These are phyloP conservation scores for Paragyromitra xinjiangensis DNA, from an alignment of 495 filamentous ascomycete species.

Conservation along the genomic window DNA sequence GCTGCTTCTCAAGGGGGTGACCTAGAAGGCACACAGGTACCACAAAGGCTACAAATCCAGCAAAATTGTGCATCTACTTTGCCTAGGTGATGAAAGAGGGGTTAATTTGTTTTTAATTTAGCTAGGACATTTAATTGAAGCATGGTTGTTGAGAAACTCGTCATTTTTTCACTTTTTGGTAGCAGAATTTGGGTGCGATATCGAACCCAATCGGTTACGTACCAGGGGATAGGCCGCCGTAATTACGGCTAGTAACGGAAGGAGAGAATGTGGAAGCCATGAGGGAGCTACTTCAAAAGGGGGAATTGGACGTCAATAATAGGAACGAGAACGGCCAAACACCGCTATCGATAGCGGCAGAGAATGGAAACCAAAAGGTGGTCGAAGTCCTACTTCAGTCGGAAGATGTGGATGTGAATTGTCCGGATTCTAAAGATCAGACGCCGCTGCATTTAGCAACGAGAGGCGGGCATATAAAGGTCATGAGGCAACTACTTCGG, in stretches of 20 bases:
- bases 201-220: too few relatives aligned
- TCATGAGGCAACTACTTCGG: not conserved
- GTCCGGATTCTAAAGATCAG: not conserved
- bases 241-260: not conserved
- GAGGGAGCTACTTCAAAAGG: not conserved
- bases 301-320: slow-evolving; percentile 23
- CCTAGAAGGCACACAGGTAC: too few relatives aligned
- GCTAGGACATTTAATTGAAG: too few relatives aligned
- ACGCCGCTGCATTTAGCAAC: not conserved
- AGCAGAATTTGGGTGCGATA: too few relatives aligned
- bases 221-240: too few relatives aligned
- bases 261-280: not conserved
- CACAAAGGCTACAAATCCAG: too few relatives aligned
- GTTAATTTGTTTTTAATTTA: too few relatives aligned
- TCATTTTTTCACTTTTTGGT: too few relatives aligned
- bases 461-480: not conserved
- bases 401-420: not conserved
- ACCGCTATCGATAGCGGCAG: not conserved
- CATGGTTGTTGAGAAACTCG: too few relatives aligned
- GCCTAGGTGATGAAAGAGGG: too few relatives aligned
- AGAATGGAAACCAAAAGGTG: slow-evolving; percentile 56
- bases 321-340: slow-evolving; percentile 32
- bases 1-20: too few relatives aligned
- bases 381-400: slow-evolving; percentile 51
- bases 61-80: too few relatives aligned